Percentiles rank a stretch among this genome's conserved stretches.
These are phyloP conservation scores for Collybia nuda DNA, from an alignment of 768 basidiomycete species.

Conservation along the genomic window DNA sequence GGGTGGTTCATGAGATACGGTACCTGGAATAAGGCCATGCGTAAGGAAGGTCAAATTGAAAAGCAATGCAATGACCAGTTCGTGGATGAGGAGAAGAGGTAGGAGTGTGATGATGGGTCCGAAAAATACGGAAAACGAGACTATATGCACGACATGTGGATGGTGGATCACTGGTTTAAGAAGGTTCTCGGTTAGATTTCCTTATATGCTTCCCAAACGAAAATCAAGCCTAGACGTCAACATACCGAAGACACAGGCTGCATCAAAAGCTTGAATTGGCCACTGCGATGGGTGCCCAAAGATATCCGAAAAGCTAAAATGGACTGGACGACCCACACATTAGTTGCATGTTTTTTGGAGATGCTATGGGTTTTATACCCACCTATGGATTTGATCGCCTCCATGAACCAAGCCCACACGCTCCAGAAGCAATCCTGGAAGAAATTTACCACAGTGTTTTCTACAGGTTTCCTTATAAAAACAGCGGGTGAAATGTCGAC, in stretches of 20 bases:
- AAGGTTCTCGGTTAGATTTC: background rate
- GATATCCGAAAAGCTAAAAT: too few species aligned
- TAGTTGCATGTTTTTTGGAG: constrained; percentile 1
- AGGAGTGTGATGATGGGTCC: constrained; percentile 39
- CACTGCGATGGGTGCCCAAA: constrained; percentile 18
- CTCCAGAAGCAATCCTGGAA: too few species aligned
- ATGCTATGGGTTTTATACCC: background rate
- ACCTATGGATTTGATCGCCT: too few species aligned
- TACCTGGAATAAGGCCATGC: constrained; percentile 36
- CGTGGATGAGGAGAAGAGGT: constrained; percentile 32
- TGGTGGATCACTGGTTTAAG: constrained; percentile 18
- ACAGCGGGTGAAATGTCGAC: too few species aligned
- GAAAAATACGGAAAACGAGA: constrained; percentile 38
- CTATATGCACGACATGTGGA: constrained; percentile 33
- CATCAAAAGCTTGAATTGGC: constrained; percentile 12
- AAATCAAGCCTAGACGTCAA: background rate
- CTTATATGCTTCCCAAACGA: background rate
- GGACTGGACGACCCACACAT: background rate
- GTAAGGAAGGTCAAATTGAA: constrained; percentile 31
- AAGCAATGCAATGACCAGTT: constrained; percentile 29
- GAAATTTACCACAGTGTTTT: too few species aligned
- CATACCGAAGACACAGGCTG: constrained; percentile 14
- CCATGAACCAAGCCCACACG: too few species aligned
- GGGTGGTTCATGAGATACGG: background rate
- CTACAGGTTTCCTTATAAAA: too few species aligned